Evolutionary conservation across 805 yeast species (phyloP).

Genomic region (Cyberlindnera japonica): DNA sequence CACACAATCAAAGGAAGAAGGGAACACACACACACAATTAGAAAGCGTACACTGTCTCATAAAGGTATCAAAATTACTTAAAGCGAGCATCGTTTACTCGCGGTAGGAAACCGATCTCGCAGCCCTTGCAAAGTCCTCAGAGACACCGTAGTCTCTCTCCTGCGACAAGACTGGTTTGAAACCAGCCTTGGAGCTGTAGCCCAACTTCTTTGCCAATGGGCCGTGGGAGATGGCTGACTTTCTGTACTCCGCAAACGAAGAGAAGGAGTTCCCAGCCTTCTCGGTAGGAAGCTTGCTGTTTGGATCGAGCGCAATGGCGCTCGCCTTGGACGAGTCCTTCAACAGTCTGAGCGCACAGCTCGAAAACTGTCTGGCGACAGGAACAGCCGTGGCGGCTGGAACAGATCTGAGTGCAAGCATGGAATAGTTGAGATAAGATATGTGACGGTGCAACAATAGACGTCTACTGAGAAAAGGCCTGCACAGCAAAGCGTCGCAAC

Average conservation of each 20-base stretch:
- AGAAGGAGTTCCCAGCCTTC: conserved; percentile 32
- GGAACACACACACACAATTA: too few relatives aligned
- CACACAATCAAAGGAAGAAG: too few relatives aligned
- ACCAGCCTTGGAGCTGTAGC: conserved; percentile 7
- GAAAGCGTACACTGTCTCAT: too few relatives aligned
- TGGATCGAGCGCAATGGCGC: conserved; percentile 21
- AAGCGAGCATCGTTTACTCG: too few relatives aligned
- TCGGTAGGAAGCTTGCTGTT: conserved; percentile 8
- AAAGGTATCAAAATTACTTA: too few relatives aligned
- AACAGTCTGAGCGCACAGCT: conserved; percentile 10
- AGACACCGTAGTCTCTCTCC: conserved; percentile 25
- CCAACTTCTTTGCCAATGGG: conserved; percentile 29
- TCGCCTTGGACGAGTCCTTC: conserved; percentile 21
- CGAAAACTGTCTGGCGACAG: conserved; percentile 12
- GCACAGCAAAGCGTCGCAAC: not conserved
- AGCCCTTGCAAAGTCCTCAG: conserved; percentile 20
- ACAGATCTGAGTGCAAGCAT: conserved; percentile 12
- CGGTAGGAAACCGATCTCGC: conserved; percentile 26
- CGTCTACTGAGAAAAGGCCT: not conserved
- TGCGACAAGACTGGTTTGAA: conserved; percentile 21
- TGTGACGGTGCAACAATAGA: not conserved
- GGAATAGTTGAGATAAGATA: not conserved
- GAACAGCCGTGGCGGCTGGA: not conserved
- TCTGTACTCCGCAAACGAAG: conserved; percentile 35
- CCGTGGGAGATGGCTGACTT: conserved; percentile 37